Evolutionary conservation across 2,329 filamentous ascomycete genomes (phyloP).

Genomic region (Colletotrichum plurivorum): DNA sequence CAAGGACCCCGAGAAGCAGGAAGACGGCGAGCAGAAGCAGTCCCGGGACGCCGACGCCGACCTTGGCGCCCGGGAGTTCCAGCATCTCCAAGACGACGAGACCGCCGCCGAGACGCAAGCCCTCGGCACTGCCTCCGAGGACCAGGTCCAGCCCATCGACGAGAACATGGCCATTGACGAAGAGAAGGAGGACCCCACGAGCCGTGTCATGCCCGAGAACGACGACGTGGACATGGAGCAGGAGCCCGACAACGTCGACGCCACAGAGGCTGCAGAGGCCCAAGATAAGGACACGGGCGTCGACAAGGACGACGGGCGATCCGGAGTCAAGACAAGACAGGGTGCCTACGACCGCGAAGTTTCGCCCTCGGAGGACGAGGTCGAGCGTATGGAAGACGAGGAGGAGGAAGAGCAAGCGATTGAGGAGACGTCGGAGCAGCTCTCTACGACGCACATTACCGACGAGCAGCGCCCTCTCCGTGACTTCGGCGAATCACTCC

Average conservation of each 20-base stretch:
- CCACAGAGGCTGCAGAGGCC: conserved; percentile 47
- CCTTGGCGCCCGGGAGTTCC: conserved; percentile 86
- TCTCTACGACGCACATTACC: conserved; percentile 81
- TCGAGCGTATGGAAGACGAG: conserved; percentile 49
- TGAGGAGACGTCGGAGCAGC: conserved; percentile 71
- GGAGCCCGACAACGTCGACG: conserved; percentile 63
- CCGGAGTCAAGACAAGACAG: conserved; percentile 72
- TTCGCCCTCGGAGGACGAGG: conserved; percentile 55
- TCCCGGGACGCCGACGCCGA: conserved; percentile 72
- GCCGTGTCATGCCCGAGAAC: conserved; percentile 67
- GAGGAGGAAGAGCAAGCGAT: conserved; percentile 65
- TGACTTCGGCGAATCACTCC: conserved; percentile 71
- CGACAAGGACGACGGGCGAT: conserved; percentile 66
- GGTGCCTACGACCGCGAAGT: conserved; percentile 70
- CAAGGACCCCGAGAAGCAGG: conserved; percentile 70
- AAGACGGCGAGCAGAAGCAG: conserved; percentile 65
- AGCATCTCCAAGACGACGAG: conserved; percentile 90
- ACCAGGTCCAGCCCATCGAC: conserved; percentile 88
- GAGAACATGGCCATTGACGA: conserved; percentile 92
- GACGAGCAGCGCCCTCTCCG: conserved; percentile 56
- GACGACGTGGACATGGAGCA: conserved; percentile 60
- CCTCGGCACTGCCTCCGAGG: conserved; percentile 87
- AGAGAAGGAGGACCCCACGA: conserved; percentile 67
- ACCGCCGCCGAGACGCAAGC: conserved; percentile 89
- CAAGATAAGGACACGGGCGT: conserved; percentile 47